A percentile compares a stretch with the other conserved stretches of the same genome.
These are phyloP conservation scores for Rhodomyrtus tomentosa DNA, from an alignment of 345 rosid genomes.

Conservation along the genomic window DNA sequence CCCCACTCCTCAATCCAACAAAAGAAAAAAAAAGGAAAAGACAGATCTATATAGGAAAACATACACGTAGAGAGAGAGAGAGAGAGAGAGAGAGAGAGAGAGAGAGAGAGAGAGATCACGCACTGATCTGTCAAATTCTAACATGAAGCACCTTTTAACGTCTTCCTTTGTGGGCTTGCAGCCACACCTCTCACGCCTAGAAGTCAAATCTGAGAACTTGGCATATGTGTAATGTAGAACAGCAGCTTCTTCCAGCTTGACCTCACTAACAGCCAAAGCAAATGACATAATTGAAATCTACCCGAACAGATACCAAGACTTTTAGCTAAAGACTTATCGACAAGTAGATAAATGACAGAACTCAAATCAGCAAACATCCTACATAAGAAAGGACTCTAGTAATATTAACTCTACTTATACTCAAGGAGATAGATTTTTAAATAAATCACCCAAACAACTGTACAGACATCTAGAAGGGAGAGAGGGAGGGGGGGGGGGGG, in stretches of 20 bases:
- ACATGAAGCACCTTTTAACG: conserved; percentile 95
- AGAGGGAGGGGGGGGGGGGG: too few species aligned
- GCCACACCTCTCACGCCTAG: conserved; percentile 90
- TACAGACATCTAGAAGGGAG: neutral
- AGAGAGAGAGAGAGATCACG: conserved; percentile 18
- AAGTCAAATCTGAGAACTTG: conserved; percentile 84
- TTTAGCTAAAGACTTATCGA: neutral
- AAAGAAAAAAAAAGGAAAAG: neutral
- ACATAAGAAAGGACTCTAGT: neutral
- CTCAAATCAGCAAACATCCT: neutral
- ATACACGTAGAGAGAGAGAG: neutral
- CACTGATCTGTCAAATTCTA: conserved; percentile 93
- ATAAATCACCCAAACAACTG: neutral
- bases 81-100: neutral
- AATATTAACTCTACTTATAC: neutral
- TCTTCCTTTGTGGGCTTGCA: conserved; percentile 98
- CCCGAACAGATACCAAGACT: neutral
- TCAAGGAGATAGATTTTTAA: neutral
- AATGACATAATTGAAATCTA: neutral
- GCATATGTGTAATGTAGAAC: conserved; percentile 90
- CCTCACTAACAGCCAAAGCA: conserved; percentile 37
- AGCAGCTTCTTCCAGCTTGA: conserved; percentile 94
- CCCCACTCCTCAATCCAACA: neutral
- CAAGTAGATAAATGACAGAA: neutral
- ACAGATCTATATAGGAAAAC: neutral